Evolutionary conservation across 129 eudicot genomes (phyloP).

Genomic region (Deinandra increscens): DNA sequence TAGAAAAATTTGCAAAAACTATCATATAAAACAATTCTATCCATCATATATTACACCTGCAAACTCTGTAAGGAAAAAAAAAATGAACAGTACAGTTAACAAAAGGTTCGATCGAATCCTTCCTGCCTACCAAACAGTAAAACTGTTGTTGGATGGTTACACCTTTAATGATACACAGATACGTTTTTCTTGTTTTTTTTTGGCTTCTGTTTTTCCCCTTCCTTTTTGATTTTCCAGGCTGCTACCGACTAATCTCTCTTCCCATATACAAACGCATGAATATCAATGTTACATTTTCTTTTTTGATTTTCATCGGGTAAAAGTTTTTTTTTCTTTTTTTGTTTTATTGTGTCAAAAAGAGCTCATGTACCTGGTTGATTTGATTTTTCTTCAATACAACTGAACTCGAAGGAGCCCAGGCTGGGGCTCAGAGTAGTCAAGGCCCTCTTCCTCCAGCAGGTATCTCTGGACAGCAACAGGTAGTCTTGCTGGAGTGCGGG

Average conservation of each 20-base stretch:
- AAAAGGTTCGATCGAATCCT: constrained; percentile 13
- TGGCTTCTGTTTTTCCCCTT: constrained; percentile 28
- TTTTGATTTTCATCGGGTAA: constrained; percentile 15
- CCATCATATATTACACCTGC: constrained; percentile 44
- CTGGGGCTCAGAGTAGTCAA: constrained; percentile 82
- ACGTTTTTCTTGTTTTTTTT: constrained; percentile 22
- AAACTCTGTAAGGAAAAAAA: constrained; percentile 32
- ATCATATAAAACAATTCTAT: constrained; percentile 36
- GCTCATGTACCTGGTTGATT: neutral
- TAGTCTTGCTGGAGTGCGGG: constrained; percentile 79
- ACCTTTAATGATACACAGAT: neutral
- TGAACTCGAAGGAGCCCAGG: constrained; percentile 80
- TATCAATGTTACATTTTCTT: neutral
- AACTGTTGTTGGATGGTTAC: constrained; percentile 30
- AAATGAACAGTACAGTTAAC: constrained; percentile 22
- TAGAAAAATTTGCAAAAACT: constrained; percentile 16
- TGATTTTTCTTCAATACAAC: constrained; percentile 28
- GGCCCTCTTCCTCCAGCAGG: constrained; percentile 87
- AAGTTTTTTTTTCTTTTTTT: constrained; percentile 8
- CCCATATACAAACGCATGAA: constrained; percentile 62
- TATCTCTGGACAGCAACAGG: constrained; percentile 80
- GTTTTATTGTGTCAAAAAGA: constrained; percentile 42
- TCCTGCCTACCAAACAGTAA: constrained; percentile 38
- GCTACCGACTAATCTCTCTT: constrained; percentile 29
- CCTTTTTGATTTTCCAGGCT: constrained; percentile 8